Conservation (phyloP, 352 stramenopile genomes). For the Hyaloperonospora brassicae region DNA sequence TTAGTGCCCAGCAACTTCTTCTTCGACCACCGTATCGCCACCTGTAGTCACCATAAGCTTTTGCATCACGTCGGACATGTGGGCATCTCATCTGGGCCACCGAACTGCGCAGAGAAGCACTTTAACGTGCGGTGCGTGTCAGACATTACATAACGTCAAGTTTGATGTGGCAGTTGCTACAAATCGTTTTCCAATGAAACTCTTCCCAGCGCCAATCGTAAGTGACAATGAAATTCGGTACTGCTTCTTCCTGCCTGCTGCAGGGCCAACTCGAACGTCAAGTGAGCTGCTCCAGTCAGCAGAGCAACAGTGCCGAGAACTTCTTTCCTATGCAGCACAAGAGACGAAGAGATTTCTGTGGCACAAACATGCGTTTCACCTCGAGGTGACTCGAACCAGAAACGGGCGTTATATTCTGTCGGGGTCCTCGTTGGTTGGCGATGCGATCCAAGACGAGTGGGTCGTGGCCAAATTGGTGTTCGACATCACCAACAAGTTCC, state of each 20-base stretch:
- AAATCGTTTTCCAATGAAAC: neutral
- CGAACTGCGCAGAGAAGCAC: too few species aligned
- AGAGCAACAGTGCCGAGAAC: conserved; percentile 11
- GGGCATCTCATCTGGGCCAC: too few species aligned
- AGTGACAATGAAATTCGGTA: conserved; percentile 28
- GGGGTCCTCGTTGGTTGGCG: conserved; percentile 34
- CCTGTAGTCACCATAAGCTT: too few species aligned
- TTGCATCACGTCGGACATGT: too few species aligned
- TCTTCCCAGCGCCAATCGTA: conserved; percentile 20
- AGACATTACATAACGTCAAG: too few species aligned
- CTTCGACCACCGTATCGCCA: too few species aligned
- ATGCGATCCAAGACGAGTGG: conserved; percentile 72
- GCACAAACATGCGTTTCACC: conserved; percentile 47
- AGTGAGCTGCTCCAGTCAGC: conserved; percentile 7
- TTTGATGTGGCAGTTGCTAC: too few species aligned
- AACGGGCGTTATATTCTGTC: conserved; percentile 28
- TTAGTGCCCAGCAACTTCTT: too few species aligned
- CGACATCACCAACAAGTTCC: conserved; percentile 31
- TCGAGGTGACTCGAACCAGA: conserved; percentile 13
- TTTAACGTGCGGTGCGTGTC: too few species aligned
- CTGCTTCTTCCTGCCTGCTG: conserved; percentile 30
- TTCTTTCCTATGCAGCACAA: conserved; percentile 26
- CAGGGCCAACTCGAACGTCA: neutral
- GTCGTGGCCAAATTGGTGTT: conserved; percentile 41
- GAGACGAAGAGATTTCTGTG: conserved; percentile 42